These are phyloP conservation scores for Colletotrichum chlorophyti DNA, from an alignment of 2,329 filamentous ascomycete genomes.

Conservation along the genomic window DNA sequence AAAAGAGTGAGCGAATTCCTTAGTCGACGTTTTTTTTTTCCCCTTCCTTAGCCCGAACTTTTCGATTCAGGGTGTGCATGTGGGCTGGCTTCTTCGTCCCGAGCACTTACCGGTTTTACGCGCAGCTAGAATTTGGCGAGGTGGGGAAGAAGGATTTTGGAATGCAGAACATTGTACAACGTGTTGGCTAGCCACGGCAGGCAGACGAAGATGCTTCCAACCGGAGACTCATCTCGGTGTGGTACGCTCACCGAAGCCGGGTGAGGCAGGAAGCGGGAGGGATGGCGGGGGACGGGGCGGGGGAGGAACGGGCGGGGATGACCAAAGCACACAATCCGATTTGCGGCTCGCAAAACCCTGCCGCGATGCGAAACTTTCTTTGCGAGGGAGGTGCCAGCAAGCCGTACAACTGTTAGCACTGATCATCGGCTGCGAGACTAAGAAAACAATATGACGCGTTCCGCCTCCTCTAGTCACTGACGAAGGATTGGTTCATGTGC, in stretches of 20 bases:
- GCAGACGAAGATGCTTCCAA: no score
- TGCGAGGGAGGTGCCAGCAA: background rate
- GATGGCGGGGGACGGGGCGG: background rate
- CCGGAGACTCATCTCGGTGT: background rate
- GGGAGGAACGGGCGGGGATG: background rate
- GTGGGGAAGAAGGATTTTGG: slow-evolving; percentile 2
- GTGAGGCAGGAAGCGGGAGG: background rate
- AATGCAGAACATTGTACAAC: background rate
- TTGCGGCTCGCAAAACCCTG: background rate
- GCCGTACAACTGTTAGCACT: no score
- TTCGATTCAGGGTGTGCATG: no score
- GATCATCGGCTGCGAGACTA: no score
- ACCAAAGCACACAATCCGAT: slow-evolving; percentile 18
- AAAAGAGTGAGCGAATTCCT: no score
- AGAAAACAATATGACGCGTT: no score
- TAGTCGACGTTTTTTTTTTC: no score
- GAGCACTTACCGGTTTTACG: slow-evolving; percentile 23
- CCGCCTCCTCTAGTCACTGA: no score
- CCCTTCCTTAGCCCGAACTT: no score
- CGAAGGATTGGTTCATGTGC: no score
- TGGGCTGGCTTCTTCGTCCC: slow-evolving; percentile 4
- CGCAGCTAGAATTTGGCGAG: background rate
- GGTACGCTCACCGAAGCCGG: background rate
- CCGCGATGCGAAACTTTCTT: slow-evolving; percentile 1
- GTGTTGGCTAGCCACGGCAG: background rate